Evolutionary conservation across 441 rosid species (phyloP), one percentile per base, ranked within the genome.

Genomic region (Breynia disticha): DNA sequence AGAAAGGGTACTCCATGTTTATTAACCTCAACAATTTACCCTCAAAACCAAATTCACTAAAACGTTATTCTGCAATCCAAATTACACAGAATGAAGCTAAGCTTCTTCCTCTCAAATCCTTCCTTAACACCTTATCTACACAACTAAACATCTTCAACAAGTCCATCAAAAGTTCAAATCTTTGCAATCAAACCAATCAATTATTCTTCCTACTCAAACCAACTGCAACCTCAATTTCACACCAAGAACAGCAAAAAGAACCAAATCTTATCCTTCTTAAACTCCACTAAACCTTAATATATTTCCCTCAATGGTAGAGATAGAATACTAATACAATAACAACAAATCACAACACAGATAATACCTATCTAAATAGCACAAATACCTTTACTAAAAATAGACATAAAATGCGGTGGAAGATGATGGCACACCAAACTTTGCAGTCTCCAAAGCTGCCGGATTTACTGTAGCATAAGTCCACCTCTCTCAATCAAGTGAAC

Each of bases 1-100:
- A 66, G 70, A 62, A 78, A 52, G 67, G 61, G 63, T 70, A 56
- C 18, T 90, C 93, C 96, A 90, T 82, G 61, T 48, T 44, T 22
- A 39, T 50, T 41, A 19, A 45, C 21, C 52, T 6, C 22, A 59
- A 52, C 21, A 50, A 53, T 28, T 50, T 37, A 16, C 19, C 22
- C 42, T 56, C 66, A 46, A 44, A 47, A 50, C 55, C 16, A 54
- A 39, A 43, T 17, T 19, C 55, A 37, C 7, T 15, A 10, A 67
- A 54, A 54, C 15, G 48, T 56, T 65, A 71, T 46, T 54, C 63
- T 39, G 35, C 58, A 18, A 59, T 42, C 43, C 50, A 57, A 54
- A 65, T 32, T 11, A 45, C 52, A 18, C 38, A 57, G 55, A 37
- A 54, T 4, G 15, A 48, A 46, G 10, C 44, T 22, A 42, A 45